phyloP scores from a whole-genome alignment of 148 eudicot species.

The Chenopodium berlandieri region DNA sequence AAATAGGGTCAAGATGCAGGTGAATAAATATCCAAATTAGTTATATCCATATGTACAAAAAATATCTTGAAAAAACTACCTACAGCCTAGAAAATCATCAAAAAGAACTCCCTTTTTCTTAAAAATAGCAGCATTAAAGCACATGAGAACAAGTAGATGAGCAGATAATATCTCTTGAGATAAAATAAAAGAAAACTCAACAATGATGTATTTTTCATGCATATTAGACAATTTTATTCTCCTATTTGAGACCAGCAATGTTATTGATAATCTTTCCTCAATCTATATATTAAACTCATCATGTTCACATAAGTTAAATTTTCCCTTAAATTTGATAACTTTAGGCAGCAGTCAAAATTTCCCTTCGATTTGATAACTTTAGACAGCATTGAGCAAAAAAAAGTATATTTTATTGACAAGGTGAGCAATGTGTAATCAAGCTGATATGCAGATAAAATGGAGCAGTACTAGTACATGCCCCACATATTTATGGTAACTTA shows the following conservation, averaged over 20 bases:
- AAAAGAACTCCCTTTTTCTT: no score
- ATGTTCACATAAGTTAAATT: neutral
- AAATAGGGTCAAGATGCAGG: neutral
- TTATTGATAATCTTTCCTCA: neutral
- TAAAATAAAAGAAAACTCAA: neutral
- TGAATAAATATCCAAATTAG: neutral
- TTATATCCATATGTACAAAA: neutral
- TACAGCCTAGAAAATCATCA: neutral
- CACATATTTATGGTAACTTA: neutral
- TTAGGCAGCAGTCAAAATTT: no score
- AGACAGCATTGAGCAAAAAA: neutral
- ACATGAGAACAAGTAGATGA: neutral
- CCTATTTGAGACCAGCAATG: neutral
- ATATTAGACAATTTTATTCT: neutral
- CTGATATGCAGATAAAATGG: neutral
- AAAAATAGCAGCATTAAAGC: neutral
- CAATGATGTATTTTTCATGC: neutral
- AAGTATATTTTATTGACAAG: neutral
- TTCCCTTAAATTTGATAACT: neutral
- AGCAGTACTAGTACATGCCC: neutral
- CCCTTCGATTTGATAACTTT: no score
- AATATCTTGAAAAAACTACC: neutral
- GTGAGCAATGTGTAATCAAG: neutral
- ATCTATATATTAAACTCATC: neutral
- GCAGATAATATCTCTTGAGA: neutral